Percentiles rank a stretch among this genome's conserved stretches.
Conservation (phyloP, 2,329 filamentous ascomycete species). For the Huntiella bhutanensis region DNA sequence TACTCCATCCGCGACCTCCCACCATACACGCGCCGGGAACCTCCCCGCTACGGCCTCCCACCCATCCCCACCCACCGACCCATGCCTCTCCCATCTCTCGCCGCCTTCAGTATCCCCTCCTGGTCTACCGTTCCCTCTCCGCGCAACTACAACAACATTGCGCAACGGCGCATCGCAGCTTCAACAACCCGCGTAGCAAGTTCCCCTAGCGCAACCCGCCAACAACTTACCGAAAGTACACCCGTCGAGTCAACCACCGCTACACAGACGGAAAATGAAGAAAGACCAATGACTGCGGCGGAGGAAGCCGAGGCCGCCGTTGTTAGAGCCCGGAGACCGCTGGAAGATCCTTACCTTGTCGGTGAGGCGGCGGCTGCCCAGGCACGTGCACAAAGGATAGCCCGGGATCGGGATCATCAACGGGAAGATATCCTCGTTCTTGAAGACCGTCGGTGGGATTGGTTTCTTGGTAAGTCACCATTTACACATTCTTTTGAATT, state of each 20-base stretch:
- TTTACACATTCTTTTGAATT: neutral
- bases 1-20: constrained; percentile 25
- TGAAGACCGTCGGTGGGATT: constrained; percentile 43
- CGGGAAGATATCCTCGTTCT: constrained; percentile 34
- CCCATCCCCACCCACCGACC: constrained; percentile 25
- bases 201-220: constrained; percentile 14
- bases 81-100: constrained; percentile 24
- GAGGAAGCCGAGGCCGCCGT: constrained; percentile 8
- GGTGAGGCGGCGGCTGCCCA: constrained; percentile 43
- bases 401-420: constrained; percentile 25
- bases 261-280: constrained; percentile 13
- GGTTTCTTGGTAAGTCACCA: constrained; percentile 32
- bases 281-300: neutral
- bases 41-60: constrained; percentile 24
- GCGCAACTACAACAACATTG: constrained; percentile 44
- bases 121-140: constrained; percentile 40
- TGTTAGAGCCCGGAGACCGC: constrained; percentile 23
- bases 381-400: constrained; percentile 37
- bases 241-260: neutral
- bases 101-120: constrained; percentile 36
- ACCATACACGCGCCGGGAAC: constrained; percentile 7
- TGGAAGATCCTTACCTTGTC: constrained; percentile 50
- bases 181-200: constrained; percentile 19
- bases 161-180: constrained; percentile 37
- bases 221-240: constrained; percentile 17